Evolutionary conservation across 1,284 basidiomycete species (phyloP), one percentile per base, ranked within the genome.

Genomic region (Phylloporus gajari): DNA sequence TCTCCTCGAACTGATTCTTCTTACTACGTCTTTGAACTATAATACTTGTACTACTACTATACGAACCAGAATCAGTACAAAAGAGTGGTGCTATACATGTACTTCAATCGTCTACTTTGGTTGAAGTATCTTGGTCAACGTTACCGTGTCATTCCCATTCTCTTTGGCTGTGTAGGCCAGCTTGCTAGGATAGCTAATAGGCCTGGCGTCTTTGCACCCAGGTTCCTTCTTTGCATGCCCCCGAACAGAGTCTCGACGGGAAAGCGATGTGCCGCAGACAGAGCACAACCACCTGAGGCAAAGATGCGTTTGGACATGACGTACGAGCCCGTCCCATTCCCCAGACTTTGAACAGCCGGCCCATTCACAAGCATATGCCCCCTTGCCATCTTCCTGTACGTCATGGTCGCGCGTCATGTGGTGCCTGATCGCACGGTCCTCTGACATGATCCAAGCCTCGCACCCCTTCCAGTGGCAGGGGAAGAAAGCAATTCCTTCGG

Each of bases 281-380:
- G 80, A 79, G 15, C 78, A 79, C 7, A 53, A 1, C 79, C 78
- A 79, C 30, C 40, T 67, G 62, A 77, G 61, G 8, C 25, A 30
- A 25, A 79, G 53, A 32, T 79, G 78, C 3, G 59, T 75, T 1
- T 35, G 69, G n/a, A 81, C n/a, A 42, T 79, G 78, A 13, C 78
- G 64, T 21, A 72, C 71, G 17, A 79, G n/a, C 30, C 72, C 75
- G 12, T 3, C 40, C 58, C 30, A 53, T 12, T 74, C 71, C 32
- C 40, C 1, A 8, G 70, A 65, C 0, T 69, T 66, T 32, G 71
- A 62, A 30, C 78, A 79, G 1, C 35, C 53, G 3, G 3, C 1
- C 78, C 78, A 79, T 15, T 65, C 44, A 30, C 78, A 79, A 21
- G 9, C 3, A 2, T 19, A 59, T 19, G 5, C 1, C 27, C 44